Evolutionary conservation across 768 basidiomycete genomes (phyloP), one percentile per base, ranked within the genome.

Genomic region (Auricularia cornea): DNA sequence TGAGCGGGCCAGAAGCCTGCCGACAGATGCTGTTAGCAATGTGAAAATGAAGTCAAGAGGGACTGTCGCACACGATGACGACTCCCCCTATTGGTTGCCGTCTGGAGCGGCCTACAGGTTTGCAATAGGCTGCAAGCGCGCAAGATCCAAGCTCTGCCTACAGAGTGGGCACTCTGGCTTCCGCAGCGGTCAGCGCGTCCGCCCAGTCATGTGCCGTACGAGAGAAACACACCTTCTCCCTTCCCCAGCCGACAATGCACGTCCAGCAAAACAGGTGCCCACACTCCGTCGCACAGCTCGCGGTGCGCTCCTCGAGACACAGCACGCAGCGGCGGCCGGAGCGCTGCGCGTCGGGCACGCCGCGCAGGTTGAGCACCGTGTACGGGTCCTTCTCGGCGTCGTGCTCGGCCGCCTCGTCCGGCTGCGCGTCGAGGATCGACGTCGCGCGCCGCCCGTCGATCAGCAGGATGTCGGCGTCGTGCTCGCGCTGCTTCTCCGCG

Each of bases 261-360:
- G 80, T 85, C 92, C 92, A 94, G 68, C 92, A 93, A 71, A 94
- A 94, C 56, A 94, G 70, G 72, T 94, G 92, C 0, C 92, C 92
- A 67, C 92, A 94, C 72, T 94, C 92, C 0, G 92, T 94, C 31
- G 87, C 84, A 70, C 86, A 87, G 67, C 85, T 92, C 63, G 86
- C 83, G 0, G 89, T 91, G 68, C 92, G 81, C 72, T 92, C 90
- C 68, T 94, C 92, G 60, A 94, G 74, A 69, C 92, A 94, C 30
- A 94, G 79, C 3, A 91, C 92, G 66, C 92, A 94, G 65, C 80
- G 87, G 70, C 92, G 78, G 10, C 83, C 79, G 12, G 81, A 83
- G 61, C 89, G 78, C 2, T 80, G 64, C 10, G 73, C 76, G 2
- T 77, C 67, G 4, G 87, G 81, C 33, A 94, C 83, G 2, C 78